Percentiles rank a stretch among this genome's conserved stretches.
Conservation (phyloP, 306 rosid species). For the Fagus crenata region DNA sequence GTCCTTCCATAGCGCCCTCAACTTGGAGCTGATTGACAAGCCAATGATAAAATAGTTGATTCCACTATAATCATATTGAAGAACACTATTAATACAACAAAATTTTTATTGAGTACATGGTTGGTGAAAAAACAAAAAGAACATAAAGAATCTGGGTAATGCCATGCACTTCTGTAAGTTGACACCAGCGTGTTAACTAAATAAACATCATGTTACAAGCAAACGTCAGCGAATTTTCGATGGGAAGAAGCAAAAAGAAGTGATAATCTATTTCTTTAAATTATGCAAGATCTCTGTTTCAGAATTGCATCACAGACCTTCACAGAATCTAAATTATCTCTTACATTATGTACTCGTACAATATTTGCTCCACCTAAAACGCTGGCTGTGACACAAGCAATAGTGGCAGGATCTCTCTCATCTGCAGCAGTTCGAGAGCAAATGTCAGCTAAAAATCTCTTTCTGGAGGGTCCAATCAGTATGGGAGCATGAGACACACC, state of each 20-base stretch:
- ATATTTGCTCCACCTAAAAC: slow-evolving; percentile 81
- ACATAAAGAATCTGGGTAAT: not conserved
- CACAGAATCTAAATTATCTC: slow-evolving; percentile 72
- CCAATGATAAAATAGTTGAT: not conserved
- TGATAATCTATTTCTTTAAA: slow-evolving; percentile 23
- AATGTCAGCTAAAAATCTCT: slow-evolving; percentile 73
- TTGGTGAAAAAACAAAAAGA: not conserved
- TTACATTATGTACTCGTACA: slow-evolving; percentile 84
- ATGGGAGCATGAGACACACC: slow-evolving; percentile 78
- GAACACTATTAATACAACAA: not conserved
- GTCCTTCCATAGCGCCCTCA: not conserved
- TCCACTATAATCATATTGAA: not conserved
- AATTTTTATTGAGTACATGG: not conserved
- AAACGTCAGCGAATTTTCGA: not conserved
- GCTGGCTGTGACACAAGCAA: slow-evolving; percentile 64
- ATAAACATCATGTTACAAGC: not conserved
- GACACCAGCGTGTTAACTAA: no score
- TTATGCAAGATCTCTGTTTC: slow-evolving; percentile 37
- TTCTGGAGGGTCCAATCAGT: slow-evolving; percentile 84
- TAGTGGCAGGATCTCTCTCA: slow-evolving; percentile 82
- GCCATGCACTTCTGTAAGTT: not conserved
- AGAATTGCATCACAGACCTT: slow-evolving; percentile 74
- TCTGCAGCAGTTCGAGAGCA: slow-evolving; percentile 49
- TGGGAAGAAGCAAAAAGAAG: not conserved
- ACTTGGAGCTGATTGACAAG: not conserved